Percentiles rank a stretch among this genome's conserved stretches.
Conservation (phyloP, 1,284 basidiomycete species). For the Cutaneotrichosporon spelunceum region DNA sequence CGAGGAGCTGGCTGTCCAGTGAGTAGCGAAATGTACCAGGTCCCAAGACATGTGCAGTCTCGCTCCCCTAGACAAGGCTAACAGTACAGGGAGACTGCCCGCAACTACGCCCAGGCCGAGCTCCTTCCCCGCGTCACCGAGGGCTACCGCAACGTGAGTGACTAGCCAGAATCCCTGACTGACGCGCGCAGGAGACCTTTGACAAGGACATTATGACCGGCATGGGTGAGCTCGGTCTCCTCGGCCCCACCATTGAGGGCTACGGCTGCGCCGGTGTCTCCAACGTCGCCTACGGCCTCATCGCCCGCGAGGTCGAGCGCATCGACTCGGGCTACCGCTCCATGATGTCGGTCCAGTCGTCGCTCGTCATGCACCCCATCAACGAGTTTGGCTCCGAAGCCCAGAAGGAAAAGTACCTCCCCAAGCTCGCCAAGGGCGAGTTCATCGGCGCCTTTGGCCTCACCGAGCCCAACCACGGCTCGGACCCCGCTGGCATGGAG, state of each 20-base stretch:
- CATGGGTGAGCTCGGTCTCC: constrained; percentile 87
- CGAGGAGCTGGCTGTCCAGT: constrained; percentile 84
- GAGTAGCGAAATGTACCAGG: no score
- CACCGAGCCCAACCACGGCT: constrained; percentile 95
- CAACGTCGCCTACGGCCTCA: constrained; percentile 86
- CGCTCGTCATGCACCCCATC: constrained; percentile 97
- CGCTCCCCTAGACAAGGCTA: background rate
- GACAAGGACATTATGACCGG: constrained; percentile 73
- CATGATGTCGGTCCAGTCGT: constrained; percentile 93
- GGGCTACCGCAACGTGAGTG: constrained; percentile 80
- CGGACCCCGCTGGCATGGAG: constrained; percentile 90
- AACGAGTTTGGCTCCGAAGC: constrained; percentile 80
- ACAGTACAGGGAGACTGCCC: constrained; percentile 68
- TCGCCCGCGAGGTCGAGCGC: constrained; percentile 87
- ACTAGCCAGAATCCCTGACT: background rate
- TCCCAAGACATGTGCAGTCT: no score
- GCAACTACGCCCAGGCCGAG: constrained; percentile 78
- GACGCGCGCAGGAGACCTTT: constrained; percentile 60
- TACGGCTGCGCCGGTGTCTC: constrained; percentile 94
- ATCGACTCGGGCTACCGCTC: constrained; percentile 95
- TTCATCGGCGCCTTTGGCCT: constrained; percentile 90
- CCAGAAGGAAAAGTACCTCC: constrained; percentile 89
- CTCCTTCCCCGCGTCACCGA: constrained; percentile 79
- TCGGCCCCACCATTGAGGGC: constrained; percentile 87
- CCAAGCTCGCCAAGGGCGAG: constrained; percentile 70